Evolutionary conservation across 345 rosid species (phyloP).

Genomic region (Salix arbutifolia): DNA sequence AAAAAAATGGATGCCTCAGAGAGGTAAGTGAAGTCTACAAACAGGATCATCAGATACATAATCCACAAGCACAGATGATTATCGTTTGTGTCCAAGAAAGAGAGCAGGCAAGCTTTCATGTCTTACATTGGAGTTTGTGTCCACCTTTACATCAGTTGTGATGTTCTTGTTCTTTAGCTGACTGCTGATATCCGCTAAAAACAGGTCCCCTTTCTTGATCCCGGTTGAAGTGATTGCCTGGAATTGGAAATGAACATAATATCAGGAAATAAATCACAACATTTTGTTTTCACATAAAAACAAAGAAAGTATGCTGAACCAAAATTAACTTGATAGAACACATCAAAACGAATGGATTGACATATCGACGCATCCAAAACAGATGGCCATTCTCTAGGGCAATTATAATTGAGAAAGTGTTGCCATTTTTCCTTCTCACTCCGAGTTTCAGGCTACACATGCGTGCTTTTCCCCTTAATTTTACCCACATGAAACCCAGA

Average conservation of each 20-base stretch:
- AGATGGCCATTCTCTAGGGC: background rate
- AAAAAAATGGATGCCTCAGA: too few species aligned
- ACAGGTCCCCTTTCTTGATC: conserved; percentile 27
- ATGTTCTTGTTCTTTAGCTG: conserved; percentile 35
- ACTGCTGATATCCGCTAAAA: conserved; percentile 29
- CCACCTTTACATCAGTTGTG: conserved; percentile 35
- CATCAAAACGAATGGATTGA: background rate
- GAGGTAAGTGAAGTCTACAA: background rate
- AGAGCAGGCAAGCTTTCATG: background rate
- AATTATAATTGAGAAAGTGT: background rate
- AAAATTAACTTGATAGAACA: background rate
- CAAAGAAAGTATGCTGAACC: background rate
- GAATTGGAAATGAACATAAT: background rate
- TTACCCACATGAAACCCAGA: background rate
- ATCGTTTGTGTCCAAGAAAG: background rate
- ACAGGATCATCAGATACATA: background rate
- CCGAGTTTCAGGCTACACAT: background rate
- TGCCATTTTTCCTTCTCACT: too few species aligned
- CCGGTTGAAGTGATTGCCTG: conserved; percentile 36
- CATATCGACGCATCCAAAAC: background rate
- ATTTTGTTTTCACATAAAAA: background rate
- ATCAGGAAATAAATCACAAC: background rate
- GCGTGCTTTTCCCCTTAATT: background rate
- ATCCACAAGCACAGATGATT: background rate
- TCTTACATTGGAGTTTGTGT: conserved; percentile 58